These are phyloP conservation scores for Scutellaria galericulata DNA, from an alignment of 257 asterid genomes.

Conservation along the genomic window DNA sequence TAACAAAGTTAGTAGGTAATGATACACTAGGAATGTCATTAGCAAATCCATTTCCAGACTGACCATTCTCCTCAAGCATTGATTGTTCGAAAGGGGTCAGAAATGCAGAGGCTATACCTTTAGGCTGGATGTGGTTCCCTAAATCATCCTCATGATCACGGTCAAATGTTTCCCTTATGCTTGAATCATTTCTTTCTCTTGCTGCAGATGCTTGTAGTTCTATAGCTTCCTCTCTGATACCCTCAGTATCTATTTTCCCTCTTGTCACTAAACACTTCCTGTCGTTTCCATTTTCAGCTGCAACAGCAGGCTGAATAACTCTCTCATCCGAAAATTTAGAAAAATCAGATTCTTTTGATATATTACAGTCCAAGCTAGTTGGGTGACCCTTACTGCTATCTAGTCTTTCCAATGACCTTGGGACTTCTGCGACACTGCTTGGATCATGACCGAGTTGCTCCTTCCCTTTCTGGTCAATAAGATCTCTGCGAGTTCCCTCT, in stretches of 20 bases:
- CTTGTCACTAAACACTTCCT: conserved; percentile 53
- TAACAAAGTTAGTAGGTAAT: conserved; percentile 46
- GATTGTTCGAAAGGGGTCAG: conserved; percentile 53
- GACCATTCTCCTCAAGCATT: conserved; percentile 52
- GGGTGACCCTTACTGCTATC: conserved; percentile 54
- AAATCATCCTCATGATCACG: conserved; percentile 54
- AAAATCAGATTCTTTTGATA: conserved; percentile 57
- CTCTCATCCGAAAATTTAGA: conserved; percentile 59
- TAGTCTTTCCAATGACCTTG: conserved; percentile 57
- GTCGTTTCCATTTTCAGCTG: conserved; percentile 62
- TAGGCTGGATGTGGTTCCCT: conserved; percentile 52
- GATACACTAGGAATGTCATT: conserved; percentile 49
- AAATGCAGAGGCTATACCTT: conserved; percentile 50
- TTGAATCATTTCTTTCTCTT: conserved; percentile 56
- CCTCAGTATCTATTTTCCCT: conserved; percentile 55
- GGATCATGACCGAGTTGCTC: conserved; percentile 68
- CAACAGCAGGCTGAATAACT: conserved; percentile 46
- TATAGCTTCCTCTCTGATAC: conserved; percentile 53
- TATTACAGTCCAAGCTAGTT: conserved; percentile 47
- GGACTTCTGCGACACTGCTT: conserved; percentile 53
- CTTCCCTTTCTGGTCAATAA: conserved; percentile 73
- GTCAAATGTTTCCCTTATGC: conserved; percentile 46
- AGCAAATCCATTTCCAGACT: conserved; percentile 56
- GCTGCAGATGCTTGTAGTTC: conserved; percentile 62
- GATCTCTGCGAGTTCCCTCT: conserved; percentile 82